Base-by-base conservation (phyloP, 1,284 basidiomycete species). In the Sparassis latifolia region DNA sequence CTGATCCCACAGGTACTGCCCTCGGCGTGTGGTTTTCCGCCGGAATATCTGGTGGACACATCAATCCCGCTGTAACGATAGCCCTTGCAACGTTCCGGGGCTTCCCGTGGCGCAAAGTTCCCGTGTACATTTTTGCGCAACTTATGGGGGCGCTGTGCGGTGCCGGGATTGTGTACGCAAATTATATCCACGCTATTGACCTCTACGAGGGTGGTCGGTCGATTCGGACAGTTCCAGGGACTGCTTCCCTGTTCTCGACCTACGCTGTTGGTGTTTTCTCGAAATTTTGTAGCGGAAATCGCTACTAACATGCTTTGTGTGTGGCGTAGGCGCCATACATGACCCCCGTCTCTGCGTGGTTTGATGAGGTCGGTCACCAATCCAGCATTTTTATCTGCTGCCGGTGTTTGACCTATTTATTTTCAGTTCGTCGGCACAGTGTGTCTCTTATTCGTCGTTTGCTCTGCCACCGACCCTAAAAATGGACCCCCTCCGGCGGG, bases 71-170 rank as follows among this genome's bases (percentile, higher is more conserved):
- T 29, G 86, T 89, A 10, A 92, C 89, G 2, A 60, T 92, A 37
- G 74, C 81, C 4, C 60, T 90, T 43, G 86, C 86, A 1, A 70
- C 80, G 4, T 80, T 82, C 61, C 80, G 89, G 51, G 75, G 75
- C 46, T 92, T 93, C 66, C 86, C 91, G 1, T 84, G 82, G 80
- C 77, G 76, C 53, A 92, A 91, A 62, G 86, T 91, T 0, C 85
- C 87, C 0, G 71, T 62, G 56, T 93, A 86, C 62, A 78, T 89
- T 46, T 60, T 80, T 38, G 78, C 86, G 0, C 90, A 93, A 65
- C 55, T 86, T 6, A 63, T 91, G 30, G 91, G 90, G 35, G 89
- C 73, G 2, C 64, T 89, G 12, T 71, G 78, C 43, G 90, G 85
- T 12, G 80, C 82, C 12, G 77, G 79, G 1, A 62, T 89, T 28